A percentile compares a stretch with the other conserved stretches of the same genome.
phyloP scores from a whole-genome alignment of 495 filamentous ascomycete species.

The Tricharina praecox region DNA sequence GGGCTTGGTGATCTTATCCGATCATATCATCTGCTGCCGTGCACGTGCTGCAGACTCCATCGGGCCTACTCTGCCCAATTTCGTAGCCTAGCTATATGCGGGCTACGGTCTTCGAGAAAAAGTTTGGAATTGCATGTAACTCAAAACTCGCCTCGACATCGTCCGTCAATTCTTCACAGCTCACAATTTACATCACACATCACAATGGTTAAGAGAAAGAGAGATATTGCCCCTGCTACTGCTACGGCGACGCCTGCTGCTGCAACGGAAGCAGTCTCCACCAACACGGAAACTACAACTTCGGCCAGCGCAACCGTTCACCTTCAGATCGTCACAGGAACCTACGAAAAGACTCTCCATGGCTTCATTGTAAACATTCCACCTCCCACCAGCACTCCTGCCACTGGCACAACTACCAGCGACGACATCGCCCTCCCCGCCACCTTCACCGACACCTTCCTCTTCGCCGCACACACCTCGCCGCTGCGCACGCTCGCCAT shows the following conservation, averaged over 20 bases:
- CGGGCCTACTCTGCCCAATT: no score
- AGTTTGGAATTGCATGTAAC: background rate
- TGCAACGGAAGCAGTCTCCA: no score
- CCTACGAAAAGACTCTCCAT: constrained; percentile 87
- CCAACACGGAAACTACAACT: no score
- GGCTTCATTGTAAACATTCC: constrained; percentile 63
- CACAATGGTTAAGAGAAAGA: constrained; percentile 65
- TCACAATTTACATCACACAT: background rate
- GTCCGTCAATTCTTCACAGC: no score
- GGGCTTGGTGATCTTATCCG: no score
- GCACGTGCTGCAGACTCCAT: background rate
- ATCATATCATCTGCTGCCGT: no score
- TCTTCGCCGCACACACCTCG: constrained; percentile 84
- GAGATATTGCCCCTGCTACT: constrained; percentile 29
- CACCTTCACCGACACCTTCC: constrained; percentile 74
- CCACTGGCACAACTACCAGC: no score
- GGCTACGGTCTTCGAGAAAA: background rate
- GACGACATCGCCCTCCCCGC: constrained; percentile 31
- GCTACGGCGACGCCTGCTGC: constrained; percentile 21
- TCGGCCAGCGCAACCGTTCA: constrained; percentile 30
- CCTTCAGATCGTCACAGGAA: constrained; percentile 80
- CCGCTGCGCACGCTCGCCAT: constrained; percentile 80
- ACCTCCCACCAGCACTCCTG: constrained; percentile 15
- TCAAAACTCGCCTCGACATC: no score
- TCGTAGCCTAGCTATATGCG: no score